Evolutionary conservation across 805 yeast species (phyloP).

Genomic region (Kodamaea restingae): DNA sequence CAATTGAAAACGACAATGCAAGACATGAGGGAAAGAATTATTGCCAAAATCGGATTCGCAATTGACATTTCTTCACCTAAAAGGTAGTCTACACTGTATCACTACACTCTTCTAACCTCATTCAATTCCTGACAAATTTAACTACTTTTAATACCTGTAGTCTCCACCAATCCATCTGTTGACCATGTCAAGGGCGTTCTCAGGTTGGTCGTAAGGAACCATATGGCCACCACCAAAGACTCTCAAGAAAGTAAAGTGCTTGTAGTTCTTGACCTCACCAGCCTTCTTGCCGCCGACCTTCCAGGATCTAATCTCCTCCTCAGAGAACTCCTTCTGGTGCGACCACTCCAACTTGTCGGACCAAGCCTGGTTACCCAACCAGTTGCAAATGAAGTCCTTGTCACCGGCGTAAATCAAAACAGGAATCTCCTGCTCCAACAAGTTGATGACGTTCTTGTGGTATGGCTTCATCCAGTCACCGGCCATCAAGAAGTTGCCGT

Average conservation of each 20-base stretch:
- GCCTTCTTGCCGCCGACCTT: constrained; percentile 29
- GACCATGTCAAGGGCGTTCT: constrained; percentile 20
- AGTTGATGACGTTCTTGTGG: constrained; percentile 50
- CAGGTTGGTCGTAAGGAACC: constrained; percentile 25
- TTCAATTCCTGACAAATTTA: neutral
- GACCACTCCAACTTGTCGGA: constrained; percentile 65
- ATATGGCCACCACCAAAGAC: constrained; percentile 24
- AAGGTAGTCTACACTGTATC: neutral
- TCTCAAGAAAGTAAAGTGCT: constrained; percentile 22
- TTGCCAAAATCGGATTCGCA: too few species aligned
- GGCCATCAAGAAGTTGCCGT: constrained; percentile 73
- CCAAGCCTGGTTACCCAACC: constrained; percentile 91
- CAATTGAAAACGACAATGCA: too few species aligned
- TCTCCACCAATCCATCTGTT: constrained; percentile 24
- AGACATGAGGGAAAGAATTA: too few species aligned
- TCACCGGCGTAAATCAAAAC: constrained; percentile 92
- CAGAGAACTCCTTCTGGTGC: constrained; percentile 45
- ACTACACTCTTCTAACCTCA: too few species aligned
- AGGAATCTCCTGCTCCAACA: constrained; percentile 68
- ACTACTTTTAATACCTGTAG: constrained; percentile 6
- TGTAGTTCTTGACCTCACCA: constrained; percentile 35
- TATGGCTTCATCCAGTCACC: constrained; percentile 95
- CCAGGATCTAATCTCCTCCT: constrained; percentile 42
- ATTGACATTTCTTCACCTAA: too few species aligned
- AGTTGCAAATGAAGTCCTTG: constrained; percentile 87